These are phyloP conservation scores for Cicer arietinum DNA, from an alignment of 306 rosid genomes.

Conservation along the genomic window DNA sequence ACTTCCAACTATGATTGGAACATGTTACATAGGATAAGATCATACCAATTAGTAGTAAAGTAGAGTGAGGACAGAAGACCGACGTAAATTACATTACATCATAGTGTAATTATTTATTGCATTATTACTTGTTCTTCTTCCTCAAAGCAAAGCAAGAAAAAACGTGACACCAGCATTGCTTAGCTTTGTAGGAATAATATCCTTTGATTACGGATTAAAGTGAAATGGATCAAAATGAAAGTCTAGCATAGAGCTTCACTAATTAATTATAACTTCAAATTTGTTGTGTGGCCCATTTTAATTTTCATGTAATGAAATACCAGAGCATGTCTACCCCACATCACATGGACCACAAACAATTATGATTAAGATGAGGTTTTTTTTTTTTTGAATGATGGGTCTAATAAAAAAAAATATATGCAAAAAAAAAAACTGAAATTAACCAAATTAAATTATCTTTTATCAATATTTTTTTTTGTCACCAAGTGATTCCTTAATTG, in stretches of 20 bases:
- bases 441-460: constrained; percentile 23
- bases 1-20: neutral
- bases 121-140: neutral
- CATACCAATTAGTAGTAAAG: neutral
- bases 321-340: neutral
- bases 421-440: constrained; percentile 29
- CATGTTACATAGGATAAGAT: neutral
- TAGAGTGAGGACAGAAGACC: neutral
- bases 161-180: constrained; percentile 1
- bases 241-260: neutral
- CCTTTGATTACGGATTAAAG: constrained; percentile 1
- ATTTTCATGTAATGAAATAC: constrained; percentile 14
- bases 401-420: constrained; percentile 1
- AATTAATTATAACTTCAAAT: neutral
- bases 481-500: constrained; percentile 45
- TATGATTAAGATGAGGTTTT: too few species aligned
- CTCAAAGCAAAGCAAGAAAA: neutral
- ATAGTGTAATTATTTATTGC: neutral
- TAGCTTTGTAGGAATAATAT: constrained; percentile 3
- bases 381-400: neutral
- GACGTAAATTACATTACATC: neutral
- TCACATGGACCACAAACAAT: constrained; percentile 24
- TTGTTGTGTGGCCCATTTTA: constrained; percentile 30
- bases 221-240: constrained; percentile 16
- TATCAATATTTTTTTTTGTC: constrained; percentile 8